Base-by-base conservation (phyloP, 805 yeast species). In the Saccharomycopsis fibuligera region DNA sequence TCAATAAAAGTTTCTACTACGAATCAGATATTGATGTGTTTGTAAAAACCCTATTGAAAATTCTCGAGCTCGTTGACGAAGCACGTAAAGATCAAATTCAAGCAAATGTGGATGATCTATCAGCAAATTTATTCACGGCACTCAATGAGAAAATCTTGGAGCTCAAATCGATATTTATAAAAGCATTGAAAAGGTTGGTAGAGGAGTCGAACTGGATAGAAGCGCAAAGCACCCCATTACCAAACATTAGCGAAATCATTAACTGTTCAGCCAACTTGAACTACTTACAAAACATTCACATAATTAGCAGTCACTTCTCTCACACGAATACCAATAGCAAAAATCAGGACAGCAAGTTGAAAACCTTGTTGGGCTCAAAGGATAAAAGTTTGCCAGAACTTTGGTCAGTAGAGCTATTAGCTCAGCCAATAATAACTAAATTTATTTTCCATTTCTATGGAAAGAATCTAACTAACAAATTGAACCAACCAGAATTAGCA, bases 371-470 rank as follows among this genome's bases (percentile, higher is more conserved):
- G 14, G 19, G 22, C 6, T 4, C 10, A 31, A 24, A 24, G 6
- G 38, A 35, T 14, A 22, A 14, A 40, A 25, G 35, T 12, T 27
- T 27, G 31, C 31, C 31, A 27, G 47, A 21, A 22, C 14, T 41
- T 3, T 52, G 55, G 55, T 29, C 48, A 16, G 14, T 52, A 5
- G 53, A 49, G 21, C 36, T 44, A 5, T 22, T 52, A 6, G 30
- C 44, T 14, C 44, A 36, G 8, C 51, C 55, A 19, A 49, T 48
- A 6, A 44, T 52, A 10, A 49, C 55, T 2, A 49, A 49, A 30
- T 52, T 52, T 35, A 46, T 52, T 4, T 52, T 37, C 31, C 55
- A 52, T 44, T 52, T 52, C 38, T 52, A 40, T 43, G 54, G 54
- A 17, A 52, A 52, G 23, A 49, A 44, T 16, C n/a, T 46, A n/a